phyloP scores from a whole-genome alignment of 257 asterid genomes.

The Solanum bulbocastanum region DNA sequence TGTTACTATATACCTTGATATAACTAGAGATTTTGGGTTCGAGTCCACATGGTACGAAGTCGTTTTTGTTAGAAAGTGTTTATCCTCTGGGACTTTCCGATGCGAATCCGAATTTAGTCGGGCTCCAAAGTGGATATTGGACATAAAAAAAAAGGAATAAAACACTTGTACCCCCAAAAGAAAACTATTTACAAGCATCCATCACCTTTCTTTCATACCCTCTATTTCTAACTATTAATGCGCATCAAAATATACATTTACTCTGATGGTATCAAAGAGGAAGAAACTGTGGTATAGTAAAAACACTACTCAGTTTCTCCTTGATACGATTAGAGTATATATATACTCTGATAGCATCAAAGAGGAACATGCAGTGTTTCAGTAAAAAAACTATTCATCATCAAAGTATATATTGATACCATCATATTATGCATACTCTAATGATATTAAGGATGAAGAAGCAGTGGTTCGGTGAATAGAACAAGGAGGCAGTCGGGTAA shows the following conservation, averaged over 20 bases:
- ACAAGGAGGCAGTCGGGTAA: too few species aligned
- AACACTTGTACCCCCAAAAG: too few species aligned
- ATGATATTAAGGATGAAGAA: too few species aligned
- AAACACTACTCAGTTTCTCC: too few species aligned
- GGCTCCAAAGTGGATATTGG: rapidly evolving
- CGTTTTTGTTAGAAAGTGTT: neutral
- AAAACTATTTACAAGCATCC: neutral
- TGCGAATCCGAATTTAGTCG: neutral
- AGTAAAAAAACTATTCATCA: too few species aligned
- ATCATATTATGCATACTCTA: neutral
- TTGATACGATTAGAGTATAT: too few species aligned
- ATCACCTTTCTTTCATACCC: neutral
- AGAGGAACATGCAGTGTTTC: too few species aligned
- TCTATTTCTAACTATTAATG: neutral
- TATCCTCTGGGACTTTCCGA: rapidly evolving
- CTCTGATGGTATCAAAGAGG: too few species aligned
- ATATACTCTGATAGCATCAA: too few species aligned
- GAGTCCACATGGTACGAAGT: rapidly evolving
- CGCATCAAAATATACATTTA: neutral
- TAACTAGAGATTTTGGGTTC: too few species aligned
- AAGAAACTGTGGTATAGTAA: too few species aligned
- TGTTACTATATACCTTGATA: neutral
- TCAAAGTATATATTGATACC: neutral
- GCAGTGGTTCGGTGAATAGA: too few species aligned
- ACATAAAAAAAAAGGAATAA: neutral